phyloP scores from a whole-genome alignment of 345 rosid genomes.

The Crucihimalaya himalaica region DNA sequence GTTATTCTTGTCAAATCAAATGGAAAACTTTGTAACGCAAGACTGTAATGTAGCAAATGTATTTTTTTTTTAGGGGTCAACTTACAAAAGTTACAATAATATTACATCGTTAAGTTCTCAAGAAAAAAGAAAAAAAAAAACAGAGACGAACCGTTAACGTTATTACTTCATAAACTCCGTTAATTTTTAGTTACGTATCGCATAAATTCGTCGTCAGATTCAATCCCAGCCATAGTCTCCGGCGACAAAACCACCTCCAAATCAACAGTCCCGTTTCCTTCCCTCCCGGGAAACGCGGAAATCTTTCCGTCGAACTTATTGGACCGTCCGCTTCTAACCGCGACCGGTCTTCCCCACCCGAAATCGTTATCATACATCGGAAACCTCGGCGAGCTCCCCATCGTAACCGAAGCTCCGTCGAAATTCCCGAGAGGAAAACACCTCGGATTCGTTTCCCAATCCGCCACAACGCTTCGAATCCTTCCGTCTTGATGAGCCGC shows the following conservation, averaged over 20 bases:
- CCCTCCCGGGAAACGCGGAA: constrained; percentile 92
- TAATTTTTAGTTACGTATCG: constrained; percentile 46
- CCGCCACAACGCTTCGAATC: constrained; percentile 50
- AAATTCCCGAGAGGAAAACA: constrained; percentile 86
- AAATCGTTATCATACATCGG: constrained; percentile 97
- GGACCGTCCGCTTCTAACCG: constrained; percentile 78
- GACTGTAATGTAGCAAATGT: neutral
- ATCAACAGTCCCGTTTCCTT: constrained; percentile 76
- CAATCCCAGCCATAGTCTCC: constrained; percentile 77
- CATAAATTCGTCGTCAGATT: constrained; percentile 76
- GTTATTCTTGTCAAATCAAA: neutral
- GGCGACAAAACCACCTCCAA: constrained; percentile 85
- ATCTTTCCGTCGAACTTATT: constrained; percentile 98
- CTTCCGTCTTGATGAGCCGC: constrained; percentile 55
- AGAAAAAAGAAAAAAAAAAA: neutral
- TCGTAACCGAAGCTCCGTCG: constrained; percentile 82
- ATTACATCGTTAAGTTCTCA: constrained; percentile 16
- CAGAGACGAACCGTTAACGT: constrained; percentile 21
- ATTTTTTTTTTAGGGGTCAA: constrained; percentile 13
- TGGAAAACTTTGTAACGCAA: neutral
- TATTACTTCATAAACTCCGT: constrained; percentile 14
- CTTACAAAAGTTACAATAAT: constrained; percentile 29
- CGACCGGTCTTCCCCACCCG: constrained; percentile 95
- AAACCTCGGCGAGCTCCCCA: constrained; percentile 92
- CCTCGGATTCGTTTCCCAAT: constrained; percentile 80